Conservation (phyloP, 768 basidiomycete species). For the Collybiopsis confluens region DNA sequence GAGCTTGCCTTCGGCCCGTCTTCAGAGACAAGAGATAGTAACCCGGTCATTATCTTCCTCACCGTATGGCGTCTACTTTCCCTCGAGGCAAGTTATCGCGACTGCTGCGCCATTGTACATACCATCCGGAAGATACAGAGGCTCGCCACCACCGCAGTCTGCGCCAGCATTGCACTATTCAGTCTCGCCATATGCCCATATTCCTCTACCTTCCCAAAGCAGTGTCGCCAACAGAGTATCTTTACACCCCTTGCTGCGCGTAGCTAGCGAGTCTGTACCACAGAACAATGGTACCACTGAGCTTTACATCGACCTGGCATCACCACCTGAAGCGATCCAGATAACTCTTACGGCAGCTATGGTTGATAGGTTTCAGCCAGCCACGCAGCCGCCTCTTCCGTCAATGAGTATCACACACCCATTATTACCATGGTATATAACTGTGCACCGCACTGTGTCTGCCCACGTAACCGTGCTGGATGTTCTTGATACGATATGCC, state of each 20-base stretch:
- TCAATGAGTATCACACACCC: constrained; percentile 27
- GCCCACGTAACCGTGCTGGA: constrained; percentile 34
- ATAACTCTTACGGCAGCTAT: neutral
- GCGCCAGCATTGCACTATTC: neutral
- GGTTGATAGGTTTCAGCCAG: constrained; percentile 23
- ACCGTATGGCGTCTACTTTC: neutral
- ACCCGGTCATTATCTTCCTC: neutral
- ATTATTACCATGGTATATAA: constrained; percentile 29
- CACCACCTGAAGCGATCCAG: neutral
- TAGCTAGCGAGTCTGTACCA: neutral
- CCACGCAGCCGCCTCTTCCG: constrained; percentile 28
- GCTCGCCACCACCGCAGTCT: neutral
- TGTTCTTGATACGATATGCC: constrained; percentile 22
- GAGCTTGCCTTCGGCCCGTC: constrained; percentile 1
- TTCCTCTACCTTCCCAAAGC: constrained; percentile 1
- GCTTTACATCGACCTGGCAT: neutral
- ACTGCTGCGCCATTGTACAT: neutral
- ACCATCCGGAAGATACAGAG: neutral
- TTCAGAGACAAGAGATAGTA: neutral
- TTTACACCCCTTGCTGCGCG: neutral
- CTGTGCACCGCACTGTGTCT: constrained; percentile 22
- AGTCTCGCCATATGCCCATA: neutral
- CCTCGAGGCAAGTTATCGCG: neutral
- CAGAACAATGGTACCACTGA: neutral
- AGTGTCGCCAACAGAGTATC: neutral